Base-by-base conservation (phyloP, 352 stramenopile genomes). In the Globisporangium spinosum region DNA sequence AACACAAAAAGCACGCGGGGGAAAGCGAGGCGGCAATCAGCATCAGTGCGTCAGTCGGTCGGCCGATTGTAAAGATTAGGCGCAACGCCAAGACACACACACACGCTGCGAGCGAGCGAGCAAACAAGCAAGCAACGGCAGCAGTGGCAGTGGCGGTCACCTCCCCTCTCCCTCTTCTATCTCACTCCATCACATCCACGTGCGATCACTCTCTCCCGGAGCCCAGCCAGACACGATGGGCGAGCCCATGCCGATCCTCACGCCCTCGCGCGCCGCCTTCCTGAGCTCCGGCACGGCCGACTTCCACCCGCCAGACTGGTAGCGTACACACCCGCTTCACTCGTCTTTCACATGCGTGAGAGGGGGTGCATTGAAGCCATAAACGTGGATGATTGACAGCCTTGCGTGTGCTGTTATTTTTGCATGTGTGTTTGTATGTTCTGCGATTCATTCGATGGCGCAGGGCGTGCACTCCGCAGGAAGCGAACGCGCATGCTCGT, bases 281-380 rank as follows among this genome's bases (percentile, higher is more conserved):
- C 72, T 94, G 60, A 90, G 77, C 70, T 88, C 71, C 13, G 82
- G 81, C 73, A 94, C 87, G 17, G 87, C 87, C 53, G 79, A 89
- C 56, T 94, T 91, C 70, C 83, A 89, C 58, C 82, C 87, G 23
- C 85, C 87, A 2, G 83, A 92, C 35, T 94, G 87, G 87, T 94
- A 66, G 62, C 29, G 59, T 47, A 22, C 40, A 10, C 27, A 15
- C 35, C 9, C 15, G 2, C 10, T 40, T 35, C 7, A 12, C 9
- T 29, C 9, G 12, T 58, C n/a, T 25, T 17, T 25, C 12, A 34
- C 0, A 17, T 35, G 25, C 9, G 22, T 20, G 12, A 49, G 32
- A 45, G n/a, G 13, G 32, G 23, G 29, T 10, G 17, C 17, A 29
- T 8, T n/a, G 15, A 51, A 23, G 17, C 6, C 4, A 51, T 8